Conservation (phyloP, 257 asterid genomes). For the Coffea eugenioides region DNA sequence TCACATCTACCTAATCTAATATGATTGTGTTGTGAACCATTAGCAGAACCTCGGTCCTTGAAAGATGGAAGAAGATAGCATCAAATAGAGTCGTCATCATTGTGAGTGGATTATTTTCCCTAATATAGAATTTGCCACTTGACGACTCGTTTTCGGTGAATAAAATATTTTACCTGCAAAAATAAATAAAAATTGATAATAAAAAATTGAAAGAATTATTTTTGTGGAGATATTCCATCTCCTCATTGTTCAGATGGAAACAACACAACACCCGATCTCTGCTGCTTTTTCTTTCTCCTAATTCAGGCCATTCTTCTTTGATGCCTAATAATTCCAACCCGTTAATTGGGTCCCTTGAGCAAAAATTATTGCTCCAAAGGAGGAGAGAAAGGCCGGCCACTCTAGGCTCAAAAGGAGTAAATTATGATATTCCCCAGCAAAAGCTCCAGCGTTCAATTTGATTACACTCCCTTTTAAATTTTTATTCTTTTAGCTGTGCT, state of each 20-base stretch:
- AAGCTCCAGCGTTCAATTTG: background rate
- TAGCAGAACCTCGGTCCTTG: slow-evolving; percentile 1
- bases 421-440: background rate
- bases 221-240: background rate
- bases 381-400: background rate
- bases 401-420: background rate
- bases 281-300: no score
- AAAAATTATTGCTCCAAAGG: background rate
- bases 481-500: no score
- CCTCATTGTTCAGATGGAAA: background rate
- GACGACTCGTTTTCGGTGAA: background rate
- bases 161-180: background rate
- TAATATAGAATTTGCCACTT: background rate
- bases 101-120: background rate
- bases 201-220: background rate
- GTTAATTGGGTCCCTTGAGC: background rate
- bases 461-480: background rate
- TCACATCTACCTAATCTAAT: background rate
- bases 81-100: no score
- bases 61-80: background rate
- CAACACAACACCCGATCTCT: background rate
- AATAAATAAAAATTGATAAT: background rate
- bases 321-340: background rate
- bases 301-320: no score
- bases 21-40: background rate